Conservation (phyloP, 2,329 filamentous ascomycete genomes). For the Decorospora gaudefroyi region DNA sequence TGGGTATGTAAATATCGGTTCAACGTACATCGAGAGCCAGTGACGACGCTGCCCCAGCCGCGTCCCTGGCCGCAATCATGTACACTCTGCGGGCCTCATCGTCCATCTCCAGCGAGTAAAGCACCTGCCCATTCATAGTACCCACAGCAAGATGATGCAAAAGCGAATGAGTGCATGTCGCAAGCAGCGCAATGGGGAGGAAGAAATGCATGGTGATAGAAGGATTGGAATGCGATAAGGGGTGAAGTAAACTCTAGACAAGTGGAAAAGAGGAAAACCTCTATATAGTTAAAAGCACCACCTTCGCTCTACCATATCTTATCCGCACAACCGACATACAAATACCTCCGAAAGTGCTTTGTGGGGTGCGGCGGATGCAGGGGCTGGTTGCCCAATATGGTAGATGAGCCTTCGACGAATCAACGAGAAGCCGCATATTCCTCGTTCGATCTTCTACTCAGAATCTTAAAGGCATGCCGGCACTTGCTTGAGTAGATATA, state of each 20-base stretch:
- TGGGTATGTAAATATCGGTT: not conserved
- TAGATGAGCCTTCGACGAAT: conserved; percentile 15
- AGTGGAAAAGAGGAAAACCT: too few relatives aligned
- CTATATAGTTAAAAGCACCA: conserved; percentile 3
- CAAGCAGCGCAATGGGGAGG: conserved; percentile 11
- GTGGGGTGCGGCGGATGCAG: conserved; percentile 25
- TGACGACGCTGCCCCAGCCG: conserved; percentile 21
- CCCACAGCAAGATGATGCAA: conserved; percentile 31
- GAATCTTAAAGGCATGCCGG: too few relatives aligned
- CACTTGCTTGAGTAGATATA: too few relatives aligned
- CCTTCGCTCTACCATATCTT: too few relatives aligned
- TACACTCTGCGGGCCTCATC: conserved; percentile 15
- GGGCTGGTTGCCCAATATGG: conserved; percentile 18
- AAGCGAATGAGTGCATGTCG: conserved; percentile 8
- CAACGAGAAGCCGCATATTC: conserved; percentile 8
- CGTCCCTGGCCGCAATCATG: conserved; percentile 18
- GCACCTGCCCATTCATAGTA: conserved; percentile 15
- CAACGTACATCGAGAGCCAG: conserved; percentile 27
- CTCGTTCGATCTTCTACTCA: too few relatives aligned
- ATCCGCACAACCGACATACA: too few relatives aligned
- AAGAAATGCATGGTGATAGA: conserved; percentile 13
- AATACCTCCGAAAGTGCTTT: conserved; percentile 7
- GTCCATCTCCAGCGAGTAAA: conserved; percentile 25
- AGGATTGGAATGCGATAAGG: too few relatives aligned
- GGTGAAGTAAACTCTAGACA: too few relatives aligned